Evolutionary conservation across 768 basidiomycete genomes (phyloP).

Genomic region (Hygrocybe punicea): DNA sequence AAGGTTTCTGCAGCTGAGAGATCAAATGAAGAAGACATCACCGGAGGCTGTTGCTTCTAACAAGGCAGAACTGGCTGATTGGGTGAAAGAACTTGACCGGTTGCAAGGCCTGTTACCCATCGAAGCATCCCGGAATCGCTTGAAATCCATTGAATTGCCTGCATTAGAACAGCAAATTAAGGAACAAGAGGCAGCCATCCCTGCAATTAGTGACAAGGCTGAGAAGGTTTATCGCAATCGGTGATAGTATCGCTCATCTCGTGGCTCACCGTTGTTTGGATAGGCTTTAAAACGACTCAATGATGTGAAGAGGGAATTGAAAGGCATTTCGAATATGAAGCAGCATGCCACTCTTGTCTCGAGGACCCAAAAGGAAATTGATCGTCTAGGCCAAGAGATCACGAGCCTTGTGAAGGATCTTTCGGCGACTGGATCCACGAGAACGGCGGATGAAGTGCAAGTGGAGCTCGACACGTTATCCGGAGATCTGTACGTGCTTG

Average conservation of each 20-base stretch:
- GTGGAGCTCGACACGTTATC: constrained; percentile 63
- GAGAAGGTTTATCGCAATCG: constrained; percentile 52
- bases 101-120: constrained; percentile 60
- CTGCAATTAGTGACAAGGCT: constrained; percentile 47
- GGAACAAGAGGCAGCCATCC: constrained; percentile 52
- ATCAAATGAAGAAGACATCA: constrained; percentile 55
- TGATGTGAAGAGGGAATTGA: constrained; percentile 53
- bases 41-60: constrained; percentile 45
- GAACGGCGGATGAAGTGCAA: constrained; percentile 85
- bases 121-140: constrained; percentile 50
- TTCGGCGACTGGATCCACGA: constrained; percentile 66
- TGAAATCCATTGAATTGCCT: constrained; percentile 65
- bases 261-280: neutral
- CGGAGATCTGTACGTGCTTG: constrained; percentile 56
- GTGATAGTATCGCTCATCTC: constrained; percentile 4
- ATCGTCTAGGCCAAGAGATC: constrained; percentile 60
- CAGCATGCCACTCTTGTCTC: constrained; percentile 57
- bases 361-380: constrained; percentile 57
- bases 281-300: constrained; percentile 55
- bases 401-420: constrained; percentile 65
- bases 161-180: constrained; percentile 59
- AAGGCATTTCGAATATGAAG: constrained; percentile 58
- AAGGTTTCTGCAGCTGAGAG: constrained; percentile 49
- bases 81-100: constrained; percentile 55
- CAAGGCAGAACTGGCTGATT: constrained; percentile 49